Conservation (phyloP, 345 rosid genomes). For the Salix viminalis region DNA sequence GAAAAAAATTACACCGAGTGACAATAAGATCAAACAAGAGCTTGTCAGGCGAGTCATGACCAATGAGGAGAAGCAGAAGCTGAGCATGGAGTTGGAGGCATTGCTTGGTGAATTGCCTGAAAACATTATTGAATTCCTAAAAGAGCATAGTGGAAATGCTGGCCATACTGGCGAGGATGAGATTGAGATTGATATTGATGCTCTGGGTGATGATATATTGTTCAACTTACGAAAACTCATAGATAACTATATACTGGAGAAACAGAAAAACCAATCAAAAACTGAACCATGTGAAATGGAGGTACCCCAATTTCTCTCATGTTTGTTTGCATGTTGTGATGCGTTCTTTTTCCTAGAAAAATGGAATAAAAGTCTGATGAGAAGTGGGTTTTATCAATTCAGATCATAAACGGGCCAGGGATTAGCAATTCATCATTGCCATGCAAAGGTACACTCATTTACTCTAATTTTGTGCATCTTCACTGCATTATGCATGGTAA, state of each 20-base stretch:
- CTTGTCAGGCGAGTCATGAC: slow-evolving; percentile 31
- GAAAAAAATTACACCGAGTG: slow-evolving; percentile 34
- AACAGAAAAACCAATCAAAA: slow-evolving; percentile 43
- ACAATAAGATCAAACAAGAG: slow-evolving; percentile 33
- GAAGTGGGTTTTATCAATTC: slow-evolving; percentile 20
- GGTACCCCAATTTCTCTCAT: slow-evolving; percentile 35
- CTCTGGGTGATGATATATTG: slow-evolving; percentile 61
- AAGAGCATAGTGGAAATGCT: slow-evolving; percentile 51
- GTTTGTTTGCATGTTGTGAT: slow-evolving; percentile 6
- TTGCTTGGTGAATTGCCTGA: slow-evolving; percentile 63
- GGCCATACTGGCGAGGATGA: slow-evolving; percentile 63
- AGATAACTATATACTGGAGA: slow-evolving; percentile 60
- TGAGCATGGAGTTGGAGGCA: slow-evolving; percentile 18
- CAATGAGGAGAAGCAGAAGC: slow-evolving; percentile 13
- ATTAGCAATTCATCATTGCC: slow-evolving; percentile 57
- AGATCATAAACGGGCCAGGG: slow-evolving; percentile 65
- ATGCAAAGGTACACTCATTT: slow-evolving; percentile 49
- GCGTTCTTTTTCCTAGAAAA: neutral
- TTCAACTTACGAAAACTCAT: slow-evolving; percentile 61
- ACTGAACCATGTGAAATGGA: slow-evolving; percentile 70
- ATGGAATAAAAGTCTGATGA: slow-evolving; percentile 16
- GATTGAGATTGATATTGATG: slow-evolving; percentile 81
- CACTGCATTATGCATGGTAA: neutral
- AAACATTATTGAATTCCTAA: slow-evolving; percentile 59
- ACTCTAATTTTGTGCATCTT: slow-evolving; percentile 5